Base-by-base conservation (phyloP, 768 basidiomycete species). In the Agrocybe praecox region DNA sequence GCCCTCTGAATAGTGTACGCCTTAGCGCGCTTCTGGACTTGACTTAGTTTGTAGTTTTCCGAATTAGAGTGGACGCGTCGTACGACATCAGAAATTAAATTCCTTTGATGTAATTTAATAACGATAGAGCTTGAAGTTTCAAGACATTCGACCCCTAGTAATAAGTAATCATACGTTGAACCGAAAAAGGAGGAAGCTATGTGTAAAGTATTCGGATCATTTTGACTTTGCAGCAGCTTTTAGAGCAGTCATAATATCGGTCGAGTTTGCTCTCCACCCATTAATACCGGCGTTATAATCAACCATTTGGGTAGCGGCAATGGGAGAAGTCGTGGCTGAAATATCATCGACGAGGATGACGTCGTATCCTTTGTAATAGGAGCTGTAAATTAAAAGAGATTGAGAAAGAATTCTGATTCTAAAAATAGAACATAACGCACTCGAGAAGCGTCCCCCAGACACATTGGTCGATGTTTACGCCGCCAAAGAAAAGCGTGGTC, bases 391-490 rank as follows among this genome's bases (percentile, higher is more conserved):
- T 59, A 21, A 52, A 17, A 1, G 6, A 26, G 23, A 52, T 33
- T 12, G 29, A 23, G 43, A 33, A 18, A 21, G 14, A 33, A 18
- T 32, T 11, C 15, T 15, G 33, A 34, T 34, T 34, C 33, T 34
- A 8, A 15, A 34, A 15, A 34, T 19, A 40, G 15, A 46, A 21
- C 42, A 6, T 11, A 10, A 58, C 66, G 43, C 49, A 69, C 67
- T 69, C 71, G 17, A 72, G 44, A 1, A 72, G 60, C 1, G 71
- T 72, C 22, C 71, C 71, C 66, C 68, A 69, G 19, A 72, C 71
- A 44, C 71, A 72, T 59, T 72, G 71, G 43, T 72, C 71, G 49
- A 71, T 69, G 48, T 73, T 73, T 7, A 73, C 72, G 17, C 72
- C 72, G 11, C 69, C 71, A 49, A 70, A 71, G 32, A 73, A 73